These are phyloP conservation scores for Aegilops sharonensis DNA, from an alignment of 176 grass and related monocot genomes.

Conservation along the genomic window DNA sequence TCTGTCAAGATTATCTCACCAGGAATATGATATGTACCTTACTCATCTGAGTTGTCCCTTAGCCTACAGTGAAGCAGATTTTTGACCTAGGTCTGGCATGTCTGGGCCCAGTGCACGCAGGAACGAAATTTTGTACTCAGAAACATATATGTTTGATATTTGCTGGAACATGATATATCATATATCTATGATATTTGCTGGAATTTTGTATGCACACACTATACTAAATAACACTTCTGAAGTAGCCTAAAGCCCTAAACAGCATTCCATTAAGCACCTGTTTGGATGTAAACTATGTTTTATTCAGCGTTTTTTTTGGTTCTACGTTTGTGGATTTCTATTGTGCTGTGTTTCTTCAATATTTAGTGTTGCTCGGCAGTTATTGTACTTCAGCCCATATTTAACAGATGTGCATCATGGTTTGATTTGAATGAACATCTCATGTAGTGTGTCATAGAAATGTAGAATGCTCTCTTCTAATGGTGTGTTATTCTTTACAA, in stretches of 20 bases:
- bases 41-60: constrained; percentile 82
- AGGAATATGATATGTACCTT: constrained; percentile 65
- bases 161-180: not conserved
- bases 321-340: not conserved
- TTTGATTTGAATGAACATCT: not conserved
- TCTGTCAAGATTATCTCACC: constrained; percentile 37
- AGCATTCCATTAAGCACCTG: not conserved
- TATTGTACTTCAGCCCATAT: not conserved
- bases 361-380: not conserved
- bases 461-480: constrained; percentile 13
- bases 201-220: not conserved
- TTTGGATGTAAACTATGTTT: constrained; percentile 14
- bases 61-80: not conserved
- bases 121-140: not conserved
- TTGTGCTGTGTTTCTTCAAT: not conserved
- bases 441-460: constrained; percentile 7
- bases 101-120: not conserved
- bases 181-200: not conserved
- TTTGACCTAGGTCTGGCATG: not conserved
- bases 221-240: not conserved
- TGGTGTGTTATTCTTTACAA: constrained; percentile 17
- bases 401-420: not conserved
- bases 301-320: not conserved
- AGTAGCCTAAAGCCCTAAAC: not conserved
- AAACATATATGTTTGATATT: not conserved